Evolutionary conservation across 345 rosid species (phyloP).

Genomic region (Pelargonium nanum): DNA sequence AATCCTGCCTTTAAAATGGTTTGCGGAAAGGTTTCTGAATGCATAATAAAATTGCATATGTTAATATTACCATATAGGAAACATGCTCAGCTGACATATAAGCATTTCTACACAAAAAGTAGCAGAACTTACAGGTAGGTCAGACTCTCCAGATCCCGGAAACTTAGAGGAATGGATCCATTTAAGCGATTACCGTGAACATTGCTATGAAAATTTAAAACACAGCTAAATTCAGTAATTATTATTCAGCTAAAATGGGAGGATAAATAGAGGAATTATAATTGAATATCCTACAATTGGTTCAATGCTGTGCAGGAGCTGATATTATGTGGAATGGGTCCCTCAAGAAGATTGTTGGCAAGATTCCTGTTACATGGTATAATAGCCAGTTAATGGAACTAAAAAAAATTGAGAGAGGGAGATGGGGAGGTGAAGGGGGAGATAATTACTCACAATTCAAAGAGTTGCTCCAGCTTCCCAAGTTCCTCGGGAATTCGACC

Average conservation of each 20-base stretch:
- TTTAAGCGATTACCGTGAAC: slow-evolving; percentile 71
- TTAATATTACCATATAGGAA: neutral
- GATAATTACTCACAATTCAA: slow-evolving; percentile 64
- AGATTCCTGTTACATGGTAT: slow-evolving; percentile 51
- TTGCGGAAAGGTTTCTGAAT: slow-evolving; percentile 65
- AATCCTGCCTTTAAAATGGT: slow-evolving; percentile 62
- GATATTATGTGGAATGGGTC: slow-evolving; percentile 72
- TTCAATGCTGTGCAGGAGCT: slow-evolving; percentile 85
- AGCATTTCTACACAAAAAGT: neutral
- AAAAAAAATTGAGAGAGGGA: neutral
- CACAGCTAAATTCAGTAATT: neutral
- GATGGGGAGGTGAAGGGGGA: neutral
- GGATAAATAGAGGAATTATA: neutral
- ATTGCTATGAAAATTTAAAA: slow-evolving; percentile 33
- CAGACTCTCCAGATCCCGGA: slow-evolving; percentile 65
- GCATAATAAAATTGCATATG: neutral
- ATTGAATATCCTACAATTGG: slow-evolving; percentile 50
- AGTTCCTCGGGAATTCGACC: slow-evolving; percentile 89
- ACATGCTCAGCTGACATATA: neutral
- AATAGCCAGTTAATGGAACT: neutral
- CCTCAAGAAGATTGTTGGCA: slow-evolving; percentile 69
- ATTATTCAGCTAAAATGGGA: neutral
- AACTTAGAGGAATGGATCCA: slow-evolving; percentile 72
- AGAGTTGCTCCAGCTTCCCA: slow-evolving; percentile 78
- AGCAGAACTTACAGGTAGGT: slow-evolving; percentile 64